Percentiles rank a stretch among this genome's conserved stretches.
Evolutionary conservation across 1,139 yeast species (phyloP).

Genomic region (Schizosaccharomyces versatilis): DNA sequence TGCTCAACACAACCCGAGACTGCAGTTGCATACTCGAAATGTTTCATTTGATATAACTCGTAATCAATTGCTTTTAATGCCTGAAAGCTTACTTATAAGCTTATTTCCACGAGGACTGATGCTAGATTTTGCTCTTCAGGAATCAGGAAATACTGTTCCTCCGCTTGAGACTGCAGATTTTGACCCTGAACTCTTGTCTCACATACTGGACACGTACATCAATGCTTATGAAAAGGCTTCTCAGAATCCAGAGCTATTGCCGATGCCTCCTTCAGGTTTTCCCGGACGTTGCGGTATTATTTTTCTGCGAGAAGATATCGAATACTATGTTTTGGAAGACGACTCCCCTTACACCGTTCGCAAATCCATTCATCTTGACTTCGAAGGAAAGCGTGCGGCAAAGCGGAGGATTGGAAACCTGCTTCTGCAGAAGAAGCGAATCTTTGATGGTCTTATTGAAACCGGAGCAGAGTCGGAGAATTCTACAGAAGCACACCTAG

Average conservation of each 20-base stretch:
- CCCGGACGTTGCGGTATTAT: slow-evolving; percentile 75
- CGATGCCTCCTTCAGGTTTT: slow-evolving; percentile 32
- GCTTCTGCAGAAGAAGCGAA: slow-evolving; percentile 33
- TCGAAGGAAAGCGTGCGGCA: not conserved
- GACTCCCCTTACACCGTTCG: not conserved
- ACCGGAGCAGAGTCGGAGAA: not conserved
- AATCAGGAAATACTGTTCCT: slow-evolving; percentile 27
- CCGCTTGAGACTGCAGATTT: slow-evolving; percentile 30
- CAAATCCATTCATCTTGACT: slow-evolving; percentile 4
- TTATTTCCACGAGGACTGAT: slow-evolving; percentile 79
- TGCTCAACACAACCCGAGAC: slow-evolving; percentile 21
- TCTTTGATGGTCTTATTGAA: slow-evolving; percentile 43
- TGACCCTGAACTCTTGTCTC: slow-evolving; percentile 66
- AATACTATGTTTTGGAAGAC: slow-evolving; percentile 31
- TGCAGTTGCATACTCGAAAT: slow-evolving; percentile 40
- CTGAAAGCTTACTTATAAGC: slow-evolving; percentile 72
- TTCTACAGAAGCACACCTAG: slow-evolving; percentile 73
- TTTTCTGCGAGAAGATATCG: slow-evolving; percentile 81
- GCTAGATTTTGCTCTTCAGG: slow-evolving; percentile 28
- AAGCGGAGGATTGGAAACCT: slow-evolving; percentile 25
- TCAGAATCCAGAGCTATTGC: slow-evolving; percentile 7
- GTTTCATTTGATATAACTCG: slow-evolving; percentile 46
- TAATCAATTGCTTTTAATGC: slow-evolving; percentile 73
- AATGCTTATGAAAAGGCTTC: slow-evolving; percentile 20
- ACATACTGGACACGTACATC: slow-evolving; percentile 47